Evolutionary conservation across 164 flowering plant species (phyloP).

Genomic region (Paratinospora sagittata): DNA sequence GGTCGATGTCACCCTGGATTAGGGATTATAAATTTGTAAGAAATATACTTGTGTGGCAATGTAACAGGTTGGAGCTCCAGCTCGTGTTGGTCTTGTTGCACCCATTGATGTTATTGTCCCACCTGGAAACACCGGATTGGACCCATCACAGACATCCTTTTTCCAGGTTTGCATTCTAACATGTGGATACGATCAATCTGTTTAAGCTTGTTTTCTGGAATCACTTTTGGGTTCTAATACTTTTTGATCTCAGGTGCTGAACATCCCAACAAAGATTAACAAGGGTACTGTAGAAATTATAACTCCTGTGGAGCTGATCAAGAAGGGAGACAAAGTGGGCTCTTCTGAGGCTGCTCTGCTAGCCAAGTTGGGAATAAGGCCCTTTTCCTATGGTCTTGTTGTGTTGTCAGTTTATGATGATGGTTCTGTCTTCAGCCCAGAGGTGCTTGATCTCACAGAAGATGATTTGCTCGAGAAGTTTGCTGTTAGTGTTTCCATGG

Average conservation of each 20-base stretch:
- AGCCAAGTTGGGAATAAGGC: conserved; percentile 38
- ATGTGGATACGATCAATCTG: background rate
- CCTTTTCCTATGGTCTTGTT: conserved; percentile 40
- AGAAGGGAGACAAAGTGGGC: conserved; percentile 41
- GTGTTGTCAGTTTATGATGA: conserved; percentile 30
- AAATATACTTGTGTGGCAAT: too few species aligned
- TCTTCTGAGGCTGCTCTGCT: conserved; percentile 43
- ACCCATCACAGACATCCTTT: conserved; percentile 46
- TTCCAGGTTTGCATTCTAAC: conserved; percentile 28
- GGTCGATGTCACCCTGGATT: too few species aligned
- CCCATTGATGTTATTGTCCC: conserved; percentile 42
- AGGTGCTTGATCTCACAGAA: conserved; percentile 35
- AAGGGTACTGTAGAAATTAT: conserved; percentile 48
- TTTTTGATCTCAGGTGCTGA: conserved; percentile 28
- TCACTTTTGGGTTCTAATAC: background rate
- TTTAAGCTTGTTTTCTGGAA: background rate
- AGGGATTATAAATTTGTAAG: background rate
- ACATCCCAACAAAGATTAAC: conserved; percentile 48
- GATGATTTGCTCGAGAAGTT: conserved; percentile 32
- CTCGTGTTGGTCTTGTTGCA: conserved; percentile 47
- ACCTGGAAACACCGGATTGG: conserved; percentile 45
- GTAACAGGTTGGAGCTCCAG: conserved; percentile 45
- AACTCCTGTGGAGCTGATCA: conserved; percentile 39
- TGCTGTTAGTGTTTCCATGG: conserved; percentile 28
- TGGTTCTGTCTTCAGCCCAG: conserved; percentile 33